Percentiles rank a stretch among this genome's conserved stretches.
phyloP scores from a whole-genome alignment of 1,284 basidiomycete genomes.

The Marasmius fiardii region DNA sequence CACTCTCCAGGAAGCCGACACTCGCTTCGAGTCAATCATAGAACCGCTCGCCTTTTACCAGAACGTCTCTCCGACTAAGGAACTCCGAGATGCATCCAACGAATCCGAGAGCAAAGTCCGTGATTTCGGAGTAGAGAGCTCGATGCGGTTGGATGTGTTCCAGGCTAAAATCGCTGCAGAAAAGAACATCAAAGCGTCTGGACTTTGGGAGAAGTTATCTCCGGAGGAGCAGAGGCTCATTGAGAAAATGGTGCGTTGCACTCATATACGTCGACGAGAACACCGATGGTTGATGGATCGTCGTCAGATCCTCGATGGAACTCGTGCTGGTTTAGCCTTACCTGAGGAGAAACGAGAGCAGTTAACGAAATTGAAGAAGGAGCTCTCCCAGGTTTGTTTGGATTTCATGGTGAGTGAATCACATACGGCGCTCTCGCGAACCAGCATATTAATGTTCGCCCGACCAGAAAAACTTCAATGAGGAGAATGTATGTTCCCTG shows the following conservation, averaged over 20 bases:
- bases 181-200: conserved; percentile 58
- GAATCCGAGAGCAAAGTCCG: conserved; percentile 66
- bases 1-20: conserved; percentile 57
- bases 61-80: conserved; percentile 70
- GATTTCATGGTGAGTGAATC: conserved; percentile 61
- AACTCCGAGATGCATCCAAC: conserved; percentile 72
- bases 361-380: conserved; percentile 60
- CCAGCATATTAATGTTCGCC: background rate
- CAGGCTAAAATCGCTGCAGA: conserved; percentile 66
- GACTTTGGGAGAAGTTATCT: conserved; percentile 54
- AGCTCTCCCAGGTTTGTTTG: conserved; percentile 66
- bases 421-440: background rate
- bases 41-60: conserved; percentile 76
- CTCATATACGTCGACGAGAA: background rate
- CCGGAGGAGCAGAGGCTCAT: conserved; percentile 68
- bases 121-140: conserved; percentile 65
- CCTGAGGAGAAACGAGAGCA: conserved; percentile 57
- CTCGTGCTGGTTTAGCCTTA: conserved; percentile 70
- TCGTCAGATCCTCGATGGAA: conserved; percentile 62
- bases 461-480: conserved; percentile 78
- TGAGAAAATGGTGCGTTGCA: conserved; percentile 56
- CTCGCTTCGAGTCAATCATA: conserved; percentile 43
- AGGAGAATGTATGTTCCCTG: conserved; percentile 71
- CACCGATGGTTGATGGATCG: background rate
- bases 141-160: conserved; percentile 78